Conservation (phyloP, 495 filamentous ascomycete species). For the Amphirosellinia nigrospora region DNA sequence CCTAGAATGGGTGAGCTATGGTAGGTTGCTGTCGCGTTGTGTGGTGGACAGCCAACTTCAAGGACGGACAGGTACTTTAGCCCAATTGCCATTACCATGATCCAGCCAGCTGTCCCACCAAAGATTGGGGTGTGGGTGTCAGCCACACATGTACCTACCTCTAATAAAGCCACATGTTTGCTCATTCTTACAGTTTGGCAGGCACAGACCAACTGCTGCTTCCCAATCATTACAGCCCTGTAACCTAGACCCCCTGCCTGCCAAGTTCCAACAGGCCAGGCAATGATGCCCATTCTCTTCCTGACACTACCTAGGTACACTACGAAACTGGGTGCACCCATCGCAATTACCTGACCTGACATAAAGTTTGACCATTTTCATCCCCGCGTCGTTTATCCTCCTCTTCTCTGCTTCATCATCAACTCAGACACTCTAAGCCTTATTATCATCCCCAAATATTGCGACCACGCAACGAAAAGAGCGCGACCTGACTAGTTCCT, state of each 20-base stretch:
- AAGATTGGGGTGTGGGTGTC: background rate
- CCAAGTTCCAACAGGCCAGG: too few species aligned
- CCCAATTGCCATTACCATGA: background rate
- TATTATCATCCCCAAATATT: background rate
- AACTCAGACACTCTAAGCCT: background rate
- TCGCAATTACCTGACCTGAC: background rate
- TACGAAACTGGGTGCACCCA: background rate
- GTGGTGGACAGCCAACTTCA: background rate
- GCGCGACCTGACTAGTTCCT: background rate
- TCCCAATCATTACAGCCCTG: background rate
- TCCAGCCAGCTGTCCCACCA: conserved; percentile 23
- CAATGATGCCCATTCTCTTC: conserved; percentile 6
- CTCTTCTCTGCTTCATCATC: background rate
- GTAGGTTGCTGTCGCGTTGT: conserved; percentile 29
- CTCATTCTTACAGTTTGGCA: background rate
- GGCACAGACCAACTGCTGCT: background rate
- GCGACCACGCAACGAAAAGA: background rate
- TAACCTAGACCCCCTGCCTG: too few species aligned
- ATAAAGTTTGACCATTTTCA: background rate
- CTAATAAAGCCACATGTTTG: background rate
- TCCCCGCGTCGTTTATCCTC: background rate
- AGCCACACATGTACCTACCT: conserved; percentile 9
- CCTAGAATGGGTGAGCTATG: conserved; percentile 25
- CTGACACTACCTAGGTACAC: background rate
- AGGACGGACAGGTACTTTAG: background rate